Base-by-base conservation (phyloP, 164 flowering plant genomes). In the Akebia trifoliata region DNA sequence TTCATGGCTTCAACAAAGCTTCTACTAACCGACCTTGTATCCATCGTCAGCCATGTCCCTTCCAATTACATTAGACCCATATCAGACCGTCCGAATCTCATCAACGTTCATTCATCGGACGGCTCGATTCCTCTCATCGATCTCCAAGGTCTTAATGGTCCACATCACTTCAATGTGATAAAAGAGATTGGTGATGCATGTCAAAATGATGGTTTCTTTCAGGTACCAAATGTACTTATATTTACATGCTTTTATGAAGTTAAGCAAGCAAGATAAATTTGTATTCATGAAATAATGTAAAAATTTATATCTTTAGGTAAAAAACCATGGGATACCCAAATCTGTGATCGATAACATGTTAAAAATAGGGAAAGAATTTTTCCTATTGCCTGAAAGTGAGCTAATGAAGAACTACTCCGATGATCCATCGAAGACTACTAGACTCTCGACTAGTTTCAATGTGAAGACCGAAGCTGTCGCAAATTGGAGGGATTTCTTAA, bases 401-500 rank as follows among this genome's bases (percentile, higher is more conserved):
- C 73, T 80, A 57, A 2, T 81, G 69, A 78, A 81, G 61, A 57
- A 35, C 26, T 82, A 80, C 69, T 80, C 85, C 0, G 78, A 73
- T 8, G 85, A 84, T 22, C 76, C 85, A 1, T 15, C 70, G 8
- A 81, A 76, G 54, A 24, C 82, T 1, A 59, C 61, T 10, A 66
- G 86, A 47, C 73, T 84, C 0, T 79, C 83, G 3, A 81, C 87
- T 2, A 82, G 90, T 50, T 84, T 84, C 57, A 81, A 84, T 46
- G 71, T 78, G 2, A 74, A 64, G 56, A 76, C 72, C 0, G 87
- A 84, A 50, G 73, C 76, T 64, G 80, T 78, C 1, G 47, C 81
- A 1, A 81, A 71, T 43, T 85, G 92, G 92, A 81, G 92, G 24
- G 92, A 83, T 34, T 81, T 65, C 57, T 63, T 83, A n/a, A 73